Evolutionary conservation across 345 rosid species (phyloP).

Genomic region (Eucalyptus marginata): DNA sequence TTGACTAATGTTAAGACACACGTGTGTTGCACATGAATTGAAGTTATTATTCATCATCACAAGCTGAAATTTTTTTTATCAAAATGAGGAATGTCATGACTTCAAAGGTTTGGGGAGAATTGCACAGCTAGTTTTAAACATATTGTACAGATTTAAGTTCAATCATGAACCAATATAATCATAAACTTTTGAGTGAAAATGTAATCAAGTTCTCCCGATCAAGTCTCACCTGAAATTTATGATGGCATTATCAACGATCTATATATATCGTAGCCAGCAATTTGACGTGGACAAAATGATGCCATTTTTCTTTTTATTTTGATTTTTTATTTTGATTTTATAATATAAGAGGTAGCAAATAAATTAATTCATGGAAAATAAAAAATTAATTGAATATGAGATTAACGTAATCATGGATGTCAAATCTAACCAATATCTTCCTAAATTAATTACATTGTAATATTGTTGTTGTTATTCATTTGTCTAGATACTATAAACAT

Average conservation of each 20-base stretch:
- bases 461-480: neutral
- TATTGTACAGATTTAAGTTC: neutral
- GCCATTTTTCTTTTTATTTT: neutral
- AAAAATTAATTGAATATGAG: neutral
- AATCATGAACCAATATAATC: neutral
- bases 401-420: neutral
- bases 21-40: rapidly evolving
- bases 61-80: neutral
- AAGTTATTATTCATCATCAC: neutral
- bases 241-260: neutral
- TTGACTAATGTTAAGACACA: neutral
- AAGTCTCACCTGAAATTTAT: neutral
- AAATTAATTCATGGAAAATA: neutral
- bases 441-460: neutral
- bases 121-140: neutral
- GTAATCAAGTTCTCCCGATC: neutral
- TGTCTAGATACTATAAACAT: neutral
- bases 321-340: neutral
- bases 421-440: neutral
- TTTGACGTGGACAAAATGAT: neutral
- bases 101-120: neutral
- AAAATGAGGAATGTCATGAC: neutral
- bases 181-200: neutral
- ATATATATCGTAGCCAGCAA: rapidly evolving
- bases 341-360: neutral